Evolutionary conservation across 202 grass and related monocot species (phyloP), one percentile per base, ranked within the genome.

Genomic region (Hordeum pubiflorum): DNA sequence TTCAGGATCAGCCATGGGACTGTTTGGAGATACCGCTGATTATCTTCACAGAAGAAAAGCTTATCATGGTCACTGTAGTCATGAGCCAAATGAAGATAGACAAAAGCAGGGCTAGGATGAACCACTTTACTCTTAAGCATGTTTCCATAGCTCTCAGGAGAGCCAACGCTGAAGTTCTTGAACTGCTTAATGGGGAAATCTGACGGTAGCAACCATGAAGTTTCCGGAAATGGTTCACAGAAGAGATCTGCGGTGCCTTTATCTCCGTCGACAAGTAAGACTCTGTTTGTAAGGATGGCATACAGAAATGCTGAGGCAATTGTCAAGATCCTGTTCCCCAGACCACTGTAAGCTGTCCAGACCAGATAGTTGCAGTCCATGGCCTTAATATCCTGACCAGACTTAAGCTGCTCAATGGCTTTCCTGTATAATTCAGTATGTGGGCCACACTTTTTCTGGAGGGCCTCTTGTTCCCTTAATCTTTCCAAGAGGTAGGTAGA

Each of bases 141-240:
- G 69, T 89, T 93, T 66, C 92, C 96, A 21, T 91, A 96, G 83
- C 90, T 91, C 50, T 88, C 85, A 37, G 80, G 77, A 68, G 87
- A 84, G 37, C 36, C 77, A 56, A 46, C 13, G 9, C 74, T 81
- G 78, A 93, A 91, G 59, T 83, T 95, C 57, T 50, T 77, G 26
- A 95, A 88, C 20, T 81, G 76, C 21, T 81, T 68, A 11, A 93
- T 46, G 37, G 92, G 90, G 38, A 99, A 99, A 90, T 91, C 89
- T 26, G 44, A 20, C 7, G 90, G 96, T 43, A 99, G 41, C 75
- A 99, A 58, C 96, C 96, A 99, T 48, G 96, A 93, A 20, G 88
- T 93, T 80, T 86, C 85, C 12, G 92, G 96, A 82, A 98, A 98
- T 9, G 96, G 96, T 84, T 98, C 92, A 17, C 96, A 99, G 56